These are phyloP conservation scores for Phytophthora sp. DNA, from an alignment of 352 stramenopile genomes.

Conservation along the genomic window DNA sequence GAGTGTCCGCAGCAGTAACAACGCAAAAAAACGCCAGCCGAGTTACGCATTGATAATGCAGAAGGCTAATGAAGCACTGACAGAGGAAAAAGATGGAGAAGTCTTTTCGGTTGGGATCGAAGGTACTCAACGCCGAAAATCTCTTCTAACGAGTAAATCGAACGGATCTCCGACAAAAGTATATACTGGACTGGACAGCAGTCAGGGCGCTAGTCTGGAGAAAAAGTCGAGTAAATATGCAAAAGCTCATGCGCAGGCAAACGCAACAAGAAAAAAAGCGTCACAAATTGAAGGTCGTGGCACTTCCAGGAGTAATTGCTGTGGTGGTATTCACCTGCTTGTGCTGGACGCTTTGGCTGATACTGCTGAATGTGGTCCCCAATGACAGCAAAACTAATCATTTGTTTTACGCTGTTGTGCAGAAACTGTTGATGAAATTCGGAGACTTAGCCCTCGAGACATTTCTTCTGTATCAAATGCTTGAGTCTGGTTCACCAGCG, in stretches of 20 bases:
- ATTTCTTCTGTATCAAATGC: conserved; percentile 27
- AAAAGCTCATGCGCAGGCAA: neutral
- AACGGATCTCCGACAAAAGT: conserved; percentile 1
- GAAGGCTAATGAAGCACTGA: too few species aligned
- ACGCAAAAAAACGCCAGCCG: too few species aligned
- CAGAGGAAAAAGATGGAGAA: neutral
- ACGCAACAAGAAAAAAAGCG: neutral
- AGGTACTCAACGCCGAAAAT: conserved; percentile 1
- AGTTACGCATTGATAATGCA: too few species aligned
- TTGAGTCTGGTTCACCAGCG: conserved; percentile 23
- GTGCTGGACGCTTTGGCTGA: conserved; percentile 24
- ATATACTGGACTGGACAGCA: neutral
- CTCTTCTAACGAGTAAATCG: neutral
- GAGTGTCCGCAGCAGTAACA: too few species aligned
- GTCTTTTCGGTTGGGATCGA: neutral
- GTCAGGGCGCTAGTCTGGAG: neutral
- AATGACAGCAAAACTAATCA: conserved; percentile 8
- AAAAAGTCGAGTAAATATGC: conserved; percentile 9
- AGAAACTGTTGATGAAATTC: conserved; percentile 28
- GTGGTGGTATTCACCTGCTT: conserved; percentile 6
- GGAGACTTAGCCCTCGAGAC: conserved; percentile 22
- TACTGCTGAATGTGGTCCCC: conserved; percentile 24
- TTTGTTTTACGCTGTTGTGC: neutral
- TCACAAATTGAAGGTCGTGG: too few species aligned
- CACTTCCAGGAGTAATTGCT: neutral